phyloP scores from a whole-genome alignment of 2,329 filamentous ascomycete genomes.

The Didymella exigua region DNA sequence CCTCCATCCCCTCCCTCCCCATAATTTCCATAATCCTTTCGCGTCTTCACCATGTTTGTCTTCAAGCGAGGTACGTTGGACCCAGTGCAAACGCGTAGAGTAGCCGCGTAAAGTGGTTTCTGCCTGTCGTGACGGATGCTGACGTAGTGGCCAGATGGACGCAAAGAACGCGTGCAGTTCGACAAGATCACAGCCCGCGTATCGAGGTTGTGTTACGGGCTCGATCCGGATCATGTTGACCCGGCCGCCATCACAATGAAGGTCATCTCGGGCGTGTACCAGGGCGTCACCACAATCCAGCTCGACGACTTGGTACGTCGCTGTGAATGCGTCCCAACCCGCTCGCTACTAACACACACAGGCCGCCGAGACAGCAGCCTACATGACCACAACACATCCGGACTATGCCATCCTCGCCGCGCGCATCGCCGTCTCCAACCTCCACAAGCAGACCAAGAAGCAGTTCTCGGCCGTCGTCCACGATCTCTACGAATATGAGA shows the following conservation, averaged over 20 bases:
- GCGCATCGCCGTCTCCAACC: conserved; percentile 97
- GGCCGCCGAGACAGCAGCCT: conserved; percentile 98
- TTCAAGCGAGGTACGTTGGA: conserved; percentile 50
- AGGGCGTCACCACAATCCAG: conserved; percentile 95
- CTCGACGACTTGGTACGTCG: conserved; percentile 88
- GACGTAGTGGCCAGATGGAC: conserved; percentile 72
- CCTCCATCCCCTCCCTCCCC: conserved; percentile 37
- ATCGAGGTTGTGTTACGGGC: conserved; percentile 94
- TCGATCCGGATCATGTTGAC: conserved; percentile 94
- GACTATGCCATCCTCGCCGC: conserved; percentile 98
- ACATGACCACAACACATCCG: conserved; percentile 99
- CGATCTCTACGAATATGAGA: conserved; percentile 94
- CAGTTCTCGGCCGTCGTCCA: conserved; percentile 95
- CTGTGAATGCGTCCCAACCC: conserved; percentile 20
- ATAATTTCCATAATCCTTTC: conserved; percentile 26
- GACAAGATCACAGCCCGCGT: conserved; percentile 99
- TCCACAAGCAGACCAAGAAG: conserved; percentile 99
- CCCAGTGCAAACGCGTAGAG: conserved; percentile 10
- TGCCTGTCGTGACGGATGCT: conserved; percentile 32
- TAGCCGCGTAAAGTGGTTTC: conserved; percentile 18
- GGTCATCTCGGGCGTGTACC: conserved; percentile 98
- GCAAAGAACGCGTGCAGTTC: conserved; percentile 99
- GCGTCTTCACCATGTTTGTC: conserved; percentile 48
- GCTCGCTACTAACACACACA: conserved; percentile 49
- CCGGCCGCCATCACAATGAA: conserved; percentile 98